Evolutionary conservation across 768 basidiomycete genomes (phyloP), one percentile per base, ranked within the genome.

Genomic region (Russula sp.): DNA sequence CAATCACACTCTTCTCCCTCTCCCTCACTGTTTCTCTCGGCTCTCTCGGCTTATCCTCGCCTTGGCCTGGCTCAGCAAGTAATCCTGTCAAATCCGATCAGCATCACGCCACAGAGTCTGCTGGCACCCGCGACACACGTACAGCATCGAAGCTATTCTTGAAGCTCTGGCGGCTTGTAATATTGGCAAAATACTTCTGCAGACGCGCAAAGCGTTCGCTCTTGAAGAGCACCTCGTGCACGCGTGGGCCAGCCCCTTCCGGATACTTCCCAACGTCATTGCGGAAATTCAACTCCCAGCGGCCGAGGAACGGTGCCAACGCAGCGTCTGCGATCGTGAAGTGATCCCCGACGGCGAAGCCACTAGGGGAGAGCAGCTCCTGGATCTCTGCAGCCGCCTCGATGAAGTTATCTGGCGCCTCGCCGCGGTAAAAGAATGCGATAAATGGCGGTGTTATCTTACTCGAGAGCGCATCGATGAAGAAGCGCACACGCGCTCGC

Each of bases 301-400:
- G 75, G 11, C 76, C 83, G 20, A 84, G 66, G 75, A 85, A 84
- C 0, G 86, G 83, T 2, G 78, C 73, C 11, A 85, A 64, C 0
- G 82, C 79, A 1, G 81, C 79, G 64, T 87, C 86, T 7, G 84
- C 86, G 52, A 81, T 80, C 20, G 78, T 82, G 67, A 78, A 86
- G 53, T 79, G 73, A 5, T 71, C 67, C 1, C 74, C 73, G 5
- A 70, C 54, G 0, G 69, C 82, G 39, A 73, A 81, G 20, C 77
- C 79, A 41, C 76, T 72, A 2, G 68, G 64, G 1, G 81, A 77
- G 34, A 87, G 73, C 32, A 81, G 70, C 13, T 63, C 68, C 69
- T 85, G 84, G 29, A 82, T 66, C 25, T 69, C 72, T 29, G 82
- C 79, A 38, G 83, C 67, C 0, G 73, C 80, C 4, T 64, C 62